Percentiles rank a stretch among this genome's conserved stretches.
phyloP scores from a whole-genome alignment of 441 rosid genomes.

The Raphanus hybrid region DNA sequence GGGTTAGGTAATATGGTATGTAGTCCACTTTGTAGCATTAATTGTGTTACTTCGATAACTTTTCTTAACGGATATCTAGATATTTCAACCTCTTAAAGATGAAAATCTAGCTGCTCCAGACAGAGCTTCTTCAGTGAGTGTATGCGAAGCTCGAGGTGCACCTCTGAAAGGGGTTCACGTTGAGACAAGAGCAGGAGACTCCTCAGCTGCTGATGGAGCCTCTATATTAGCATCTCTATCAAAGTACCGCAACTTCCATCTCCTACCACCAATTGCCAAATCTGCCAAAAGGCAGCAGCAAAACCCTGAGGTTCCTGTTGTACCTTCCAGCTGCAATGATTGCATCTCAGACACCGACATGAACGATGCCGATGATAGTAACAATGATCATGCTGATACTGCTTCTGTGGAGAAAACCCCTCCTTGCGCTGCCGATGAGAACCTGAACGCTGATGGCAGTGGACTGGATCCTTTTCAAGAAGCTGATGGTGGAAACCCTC shows the following conservation, averaged over 20 bases:
- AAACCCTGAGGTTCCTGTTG: constrained; percentile 60
- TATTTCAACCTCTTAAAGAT: constrained; percentile 80
- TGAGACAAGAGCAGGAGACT: constrained; percentile 84
- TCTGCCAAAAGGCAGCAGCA: constrained; percentile 60
- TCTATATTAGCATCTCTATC: constrained; percentile 93
- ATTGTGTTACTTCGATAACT: constrained; percentile 13
- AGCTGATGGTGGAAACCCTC: constrained; percentile 58
- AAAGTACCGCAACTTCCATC: constrained; percentile 61
- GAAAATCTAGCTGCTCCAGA: constrained; percentile 70
- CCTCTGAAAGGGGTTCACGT: constrained; percentile 74
- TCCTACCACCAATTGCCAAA: constrained; percentile 61
- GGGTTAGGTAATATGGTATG: no score
- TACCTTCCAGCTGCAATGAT: constrained; percentile 69
- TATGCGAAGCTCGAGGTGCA: constrained; percentile 78
- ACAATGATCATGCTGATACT: constrained; percentile 57
- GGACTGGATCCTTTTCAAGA: constrained; percentile 64
- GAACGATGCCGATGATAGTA: constrained; percentile 67
- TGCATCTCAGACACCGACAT: constrained; percentile 65
- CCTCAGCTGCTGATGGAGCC: constrained; percentile 88
- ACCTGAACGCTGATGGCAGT: constrained; percentile 52
- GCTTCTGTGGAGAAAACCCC: constrained; percentile 62
- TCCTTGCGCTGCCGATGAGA: constrained; percentile 60
- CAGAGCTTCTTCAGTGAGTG: constrained; percentile 61
- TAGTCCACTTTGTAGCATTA: no score
- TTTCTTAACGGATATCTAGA: constrained; percentile 66